Evolutionary conservation across 345 rosid genomes (phyloP).

Genomic region (Lenwebbia sp.): DNA sequence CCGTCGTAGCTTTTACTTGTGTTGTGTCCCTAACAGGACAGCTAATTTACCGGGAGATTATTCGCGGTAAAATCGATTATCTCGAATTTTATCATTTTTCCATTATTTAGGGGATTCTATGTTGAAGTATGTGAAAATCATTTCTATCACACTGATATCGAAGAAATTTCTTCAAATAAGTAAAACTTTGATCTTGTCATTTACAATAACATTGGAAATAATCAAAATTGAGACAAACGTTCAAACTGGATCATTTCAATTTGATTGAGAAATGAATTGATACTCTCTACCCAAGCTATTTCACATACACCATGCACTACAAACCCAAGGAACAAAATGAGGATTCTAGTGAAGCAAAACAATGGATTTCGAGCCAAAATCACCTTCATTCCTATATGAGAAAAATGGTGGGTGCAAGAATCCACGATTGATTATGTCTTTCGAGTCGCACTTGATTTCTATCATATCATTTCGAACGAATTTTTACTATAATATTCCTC

Average conservation of each 20-base stretch:
- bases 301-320: neutral
- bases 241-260: neutral
- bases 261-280: neutral
- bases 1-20: neutral
- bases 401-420: neutral
- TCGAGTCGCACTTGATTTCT: neutral
- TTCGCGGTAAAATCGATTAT: neutral
- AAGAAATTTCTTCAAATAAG: neutral
- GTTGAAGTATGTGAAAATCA: neutral
- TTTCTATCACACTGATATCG: neutral
- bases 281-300: neutral
- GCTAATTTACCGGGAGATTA: neutral
- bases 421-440: neutral
- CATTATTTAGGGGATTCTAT: neutral
- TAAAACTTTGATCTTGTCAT: neutral
- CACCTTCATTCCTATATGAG: neutral
- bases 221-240: neutral
- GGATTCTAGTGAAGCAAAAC: neutral
- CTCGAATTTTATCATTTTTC: neutral
- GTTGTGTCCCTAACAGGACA: neutral
- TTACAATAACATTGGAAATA: neutral
- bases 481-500: neutral
- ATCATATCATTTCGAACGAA: neutral
- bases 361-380: neutral
- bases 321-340: neutral